A percentile compares a stretch with the other conserved stretches of the same genome.
These are phyloP conservation scores for Microcera coccophila DNA, from an alignment of 2,329 filamentous ascomycete genomes.

Conservation along the genomic window DNA sequence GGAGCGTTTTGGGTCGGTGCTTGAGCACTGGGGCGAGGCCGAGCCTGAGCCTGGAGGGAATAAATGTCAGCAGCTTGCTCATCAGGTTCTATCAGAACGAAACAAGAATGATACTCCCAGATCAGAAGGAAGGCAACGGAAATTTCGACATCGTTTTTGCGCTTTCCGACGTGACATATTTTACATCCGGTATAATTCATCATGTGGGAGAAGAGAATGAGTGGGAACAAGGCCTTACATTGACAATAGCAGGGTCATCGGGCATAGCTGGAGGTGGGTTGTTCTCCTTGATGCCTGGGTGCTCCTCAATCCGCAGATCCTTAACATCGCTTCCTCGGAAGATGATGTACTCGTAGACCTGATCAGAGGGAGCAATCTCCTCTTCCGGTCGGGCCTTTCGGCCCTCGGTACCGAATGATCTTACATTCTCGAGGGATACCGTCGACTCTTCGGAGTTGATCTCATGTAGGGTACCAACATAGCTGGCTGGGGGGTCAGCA, in stretches of 20 bases:
- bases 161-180: constrained; percentile 78
- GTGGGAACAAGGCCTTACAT: constrained; percentile 65
- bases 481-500: constrained; percentile 55
- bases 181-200: constrained; percentile 99
- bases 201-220: constrained; percentile 50
- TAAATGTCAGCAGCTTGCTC: constrained; percentile 28
- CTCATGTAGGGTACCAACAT: constrained; percentile 91
- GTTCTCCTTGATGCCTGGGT: constrained; percentile 68
- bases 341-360: constrained; percentile 97
- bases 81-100: constrained; percentile 22
- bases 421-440: constrained; percentile 94
- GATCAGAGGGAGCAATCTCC: constrained; percentile 78
- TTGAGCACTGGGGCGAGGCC: constrained; percentile 35
- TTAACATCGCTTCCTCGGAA: constrained; percentile 98
- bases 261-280: constrained; percentile 75
- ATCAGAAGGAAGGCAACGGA: constrained; percentile 99
- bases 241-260: constrained; percentile 93
- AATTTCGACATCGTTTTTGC: constrained; percentile 95
- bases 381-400: constrained; percentile 73
- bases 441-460: constrained; percentile 98
- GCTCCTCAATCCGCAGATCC: constrained; percentile 89
- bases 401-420: constrained; percentile 90
- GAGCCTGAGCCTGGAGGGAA: constrained; percentile 40
- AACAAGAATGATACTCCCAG: constrained; percentile 17
- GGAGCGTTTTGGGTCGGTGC: constrained; percentile 32